Evolutionary conservation across 1,284 basidiomycete species (phyloP).

Genomic region (Trichosporon asahii): DNA sequence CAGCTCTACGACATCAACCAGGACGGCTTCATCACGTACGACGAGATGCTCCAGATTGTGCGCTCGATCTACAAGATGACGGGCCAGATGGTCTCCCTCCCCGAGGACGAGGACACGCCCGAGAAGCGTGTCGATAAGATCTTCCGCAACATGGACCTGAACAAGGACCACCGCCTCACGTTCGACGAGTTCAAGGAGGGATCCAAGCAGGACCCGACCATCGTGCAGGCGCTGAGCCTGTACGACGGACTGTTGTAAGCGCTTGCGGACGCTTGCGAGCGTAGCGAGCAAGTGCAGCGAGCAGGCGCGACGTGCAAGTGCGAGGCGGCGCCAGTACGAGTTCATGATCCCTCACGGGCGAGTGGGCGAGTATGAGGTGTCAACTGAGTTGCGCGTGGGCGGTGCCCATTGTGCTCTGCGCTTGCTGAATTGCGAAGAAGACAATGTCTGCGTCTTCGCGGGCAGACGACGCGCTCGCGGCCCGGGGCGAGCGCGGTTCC

Average conservation of each 20-base stretch:
- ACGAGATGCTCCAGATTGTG: slow-evolving; percentile 98
- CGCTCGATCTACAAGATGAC: slow-evolving; percentile 98
- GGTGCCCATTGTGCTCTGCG: too few relatives aligned
- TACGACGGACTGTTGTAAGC: slow-evolving; percentile 51
- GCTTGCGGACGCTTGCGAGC: not conserved
- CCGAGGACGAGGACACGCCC: slow-evolving; percentile 95
- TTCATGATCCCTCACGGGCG: too few relatives aligned
- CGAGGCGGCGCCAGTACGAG: too few relatives aligned
- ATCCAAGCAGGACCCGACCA: slow-evolving; percentile 94
- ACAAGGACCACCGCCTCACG: slow-evolving; percentile 82
- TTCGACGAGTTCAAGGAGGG: slow-evolving; percentile 97
- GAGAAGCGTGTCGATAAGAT: slow-evolving; percentile 99
- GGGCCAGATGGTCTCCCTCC: slow-evolving; percentile 97
- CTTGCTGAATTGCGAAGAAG: too few relatives aligned
- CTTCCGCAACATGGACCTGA: slow-evolving; percentile 86
- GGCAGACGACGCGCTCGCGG: too few relatives aligned
- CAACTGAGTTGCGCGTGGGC: too few relatives aligned
- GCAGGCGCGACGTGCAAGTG: too few relatives aligned
- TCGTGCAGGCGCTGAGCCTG: slow-evolving; percentile 73
- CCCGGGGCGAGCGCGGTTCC: not conserved
- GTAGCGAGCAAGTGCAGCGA: not conserved
- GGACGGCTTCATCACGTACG: slow-evolving; percentile 93
- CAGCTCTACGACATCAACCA: slow-evolving; percentile 99
- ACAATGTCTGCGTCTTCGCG: too few relatives aligned
- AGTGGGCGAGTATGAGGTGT: too few relatives aligned